Base-by-base conservation (phyloP, 139 green algal species). In the Coelastrella sp. region DNA sequence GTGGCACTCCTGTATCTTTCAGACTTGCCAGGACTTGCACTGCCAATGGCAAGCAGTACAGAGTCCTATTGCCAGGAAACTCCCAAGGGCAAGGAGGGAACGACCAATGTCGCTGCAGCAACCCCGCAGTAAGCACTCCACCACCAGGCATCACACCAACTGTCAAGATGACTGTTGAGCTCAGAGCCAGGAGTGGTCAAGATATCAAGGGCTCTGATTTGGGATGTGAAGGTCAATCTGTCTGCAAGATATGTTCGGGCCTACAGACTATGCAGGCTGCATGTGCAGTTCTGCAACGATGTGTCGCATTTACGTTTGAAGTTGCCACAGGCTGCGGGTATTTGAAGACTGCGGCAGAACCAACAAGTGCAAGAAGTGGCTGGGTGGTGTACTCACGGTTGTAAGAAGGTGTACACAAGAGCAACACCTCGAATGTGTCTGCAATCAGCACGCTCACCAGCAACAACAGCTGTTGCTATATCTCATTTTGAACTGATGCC, bases 211-310 rank as follows among this genome's bases (percentile, higher is more conserved):
- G 71, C 25, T 60, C 27, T 23, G 71, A 79, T 34, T 41, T 79
- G 3, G 43, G 23, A 40, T 79, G 71, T 30, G 30, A 41, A 5
- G n/a, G 41, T 2, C 41, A 62, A 23, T 60, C 11, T 25, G 60
- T 40, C 71, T 79, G 71, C 71, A 79, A 79, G 30, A n/a, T 62
- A n/a, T 79, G 71, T 79, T 41, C 41, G 5, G 71, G 71, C 9
- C 19, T 79, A 9, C 23, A 62, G 41, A 5, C 37, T 21, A 41
- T 79, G 7, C 11, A 19, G 8, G 41, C 25, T 11, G 71, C 71
- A 43, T 79, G 71, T 63, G 71, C 25, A 5, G 62, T 27, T 1
- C 19, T n/a, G 30, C 9, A 6, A 69, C 38, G 4, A 19, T 69
- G 62, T 40, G 62, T 40, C 8, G 62, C 62, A 0, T 41, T 69